These are phyloP conservation scores for Penicillium sp. DNA, from an alignment of 2,329 filamentous ascomycete species.

Conservation along the genomic window DNA sequence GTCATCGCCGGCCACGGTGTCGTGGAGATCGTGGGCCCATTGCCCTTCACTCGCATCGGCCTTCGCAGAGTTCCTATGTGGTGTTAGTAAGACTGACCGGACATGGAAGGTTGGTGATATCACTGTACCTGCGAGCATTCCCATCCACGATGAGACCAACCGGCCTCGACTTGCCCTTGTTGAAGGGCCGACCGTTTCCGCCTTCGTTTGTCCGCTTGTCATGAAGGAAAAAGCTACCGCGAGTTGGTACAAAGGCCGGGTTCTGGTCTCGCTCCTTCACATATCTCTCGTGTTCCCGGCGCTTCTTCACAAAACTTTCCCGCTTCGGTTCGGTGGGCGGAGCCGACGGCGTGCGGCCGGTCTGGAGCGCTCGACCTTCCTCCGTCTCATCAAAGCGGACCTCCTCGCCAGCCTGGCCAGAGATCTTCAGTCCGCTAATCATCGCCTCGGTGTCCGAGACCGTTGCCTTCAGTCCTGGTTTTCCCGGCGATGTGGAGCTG, in stretches of 20 bases:
- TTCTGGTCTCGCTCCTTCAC: slow-evolving; percentile 81
- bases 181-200: slow-evolving; percentile 63
- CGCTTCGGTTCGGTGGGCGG: slow-evolving; percentile 39
- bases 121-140: slow-evolving; percentile 42
- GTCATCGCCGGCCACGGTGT: slow-evolving; percentile 50
- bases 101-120: not conserved
- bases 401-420: slow-evolving; percentile 37
- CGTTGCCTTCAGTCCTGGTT: slow-evolving; percentile 34
- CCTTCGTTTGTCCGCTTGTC: slow-evolving; percentile 79
- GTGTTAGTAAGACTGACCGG: slow-evolving; percentile 23
- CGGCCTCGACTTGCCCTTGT: slow-evolving; percentile 53
- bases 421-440: slow-evolving; percentile 55
- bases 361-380: slow-evolving; percentile 25
- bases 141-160: slow-evolving; percentile 47
- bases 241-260: slow-evolving; percentile 87
- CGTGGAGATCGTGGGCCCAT: slow-evolving; percentile 96
- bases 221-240: slow-evolving; percentile 95
- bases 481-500: slow-evolving; percentile 34
- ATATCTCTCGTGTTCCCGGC: slow-evolving; percentile 87
- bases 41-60: slow-evolving; percentile 61
- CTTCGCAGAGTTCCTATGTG: slow-evolving; percentile 39
- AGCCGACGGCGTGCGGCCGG: slow-evolving; percentile 39
- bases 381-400: slow-evolving; percentile 51
- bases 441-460: slow-evolving; percentile 57
- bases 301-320: slow-evolving; percentile 64